A percentile compares a stretch with the other conserved stretches of the same genome.
Evolutionary conservation across 257 asterid genomes (phyloP).

Genomic region (Eustoma russellianum): DNA sequence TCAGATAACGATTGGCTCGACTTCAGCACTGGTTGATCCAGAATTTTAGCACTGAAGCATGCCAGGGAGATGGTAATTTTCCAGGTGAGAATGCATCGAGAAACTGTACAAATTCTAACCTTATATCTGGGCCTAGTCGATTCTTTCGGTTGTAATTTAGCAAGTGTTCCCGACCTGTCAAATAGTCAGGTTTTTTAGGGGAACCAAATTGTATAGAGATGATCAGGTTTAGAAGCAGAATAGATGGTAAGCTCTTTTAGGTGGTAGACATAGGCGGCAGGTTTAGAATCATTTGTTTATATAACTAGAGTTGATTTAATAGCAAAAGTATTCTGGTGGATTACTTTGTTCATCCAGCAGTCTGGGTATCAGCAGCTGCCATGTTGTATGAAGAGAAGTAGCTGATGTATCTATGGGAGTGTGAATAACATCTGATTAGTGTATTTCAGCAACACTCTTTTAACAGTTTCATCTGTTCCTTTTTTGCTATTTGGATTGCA

Average conservation of each 20-base stretch:
- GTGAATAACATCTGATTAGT: too few relatives aligned
- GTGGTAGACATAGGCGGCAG: slow-evolving; percentile 20
- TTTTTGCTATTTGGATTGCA: too few relatives aligned
- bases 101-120: slow-evolving; percentile 55
- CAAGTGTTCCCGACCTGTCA: slow-evolving; percentile 26
- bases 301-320: slow-evolving; percentile 8
- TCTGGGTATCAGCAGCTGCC: too few relatives aligned
- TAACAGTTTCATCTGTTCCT: too few relatives aligned
- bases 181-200: slow-evolving; percentile 20
- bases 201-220: slow-evolving; percentile 50
- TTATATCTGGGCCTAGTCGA: slow-evolving; percentile 40
- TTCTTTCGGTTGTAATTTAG: slow-evolving; percentile 50
- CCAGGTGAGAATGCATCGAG: slow-evolving; percentile 22
- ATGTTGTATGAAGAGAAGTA: too few relatives aligned
- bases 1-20: slow-evolving; percentile 12
- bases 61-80: slow-evolving; percentile 21
- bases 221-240: slow-evolving; percentile 22
- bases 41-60: slow-evolving; percentile 7
- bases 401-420: too few relatives aligned
- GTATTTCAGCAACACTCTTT: too few relatives aligned
- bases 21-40: slow-evolving; percentile 4
- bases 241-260: slow-evolving; percentile 26
- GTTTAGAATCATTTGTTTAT: slow-evolving; percentile 6
- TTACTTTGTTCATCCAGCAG: too few relatives aligned
- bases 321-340: slow-evolving; percentile 2